Percentiles rank a stretch among this genome's conserved stretches.
Conservation (phyloP, 2,329 filamentous ascomycete genomes). For the Trichoderma guizhouense region DNA sequence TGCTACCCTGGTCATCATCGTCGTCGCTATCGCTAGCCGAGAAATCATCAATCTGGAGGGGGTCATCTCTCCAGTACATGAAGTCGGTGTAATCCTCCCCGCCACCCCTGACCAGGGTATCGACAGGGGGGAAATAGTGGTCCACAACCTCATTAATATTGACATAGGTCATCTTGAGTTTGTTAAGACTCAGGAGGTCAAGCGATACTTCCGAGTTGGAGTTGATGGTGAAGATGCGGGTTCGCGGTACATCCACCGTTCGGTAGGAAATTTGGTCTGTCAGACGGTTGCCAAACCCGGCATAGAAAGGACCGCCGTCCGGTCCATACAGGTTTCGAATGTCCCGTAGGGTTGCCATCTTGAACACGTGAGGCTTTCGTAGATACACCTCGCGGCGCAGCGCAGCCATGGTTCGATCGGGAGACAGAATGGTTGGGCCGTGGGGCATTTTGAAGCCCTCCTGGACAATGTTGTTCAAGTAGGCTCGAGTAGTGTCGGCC, state of each 20-base stretch:
- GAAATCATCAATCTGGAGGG: conserved; percentile 83
- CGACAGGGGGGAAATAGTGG: conserved; percentile 94
- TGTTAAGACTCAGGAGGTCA: conserved; percentile 85
- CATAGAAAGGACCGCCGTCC: conserved; percentile 83
- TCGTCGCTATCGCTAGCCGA: conserved; percentile 64
- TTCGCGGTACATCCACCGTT: conserved; percentile 90
- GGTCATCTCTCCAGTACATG: conserved; percentile 87
- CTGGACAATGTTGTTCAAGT: conserved; percentile 84
- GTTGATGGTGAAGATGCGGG: conserved; percentile 97
- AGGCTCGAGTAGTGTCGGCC: conserved; percentile 84
- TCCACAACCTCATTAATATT: conserved; percentile 97
- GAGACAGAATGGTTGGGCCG: conserved; percentile 91
- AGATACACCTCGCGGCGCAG: conserved; percentile 89
- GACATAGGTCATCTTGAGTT: conserved; percentile 94
- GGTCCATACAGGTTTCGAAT: conserved; percentile 83
- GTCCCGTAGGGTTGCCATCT: conserved; percentile 96
- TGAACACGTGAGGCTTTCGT: conserved; percentile 96
- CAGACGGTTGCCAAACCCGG: conserved; percentile 92
- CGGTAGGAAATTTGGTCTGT: conserved; percentile 96
- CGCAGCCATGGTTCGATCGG: conserved; percentile 91
- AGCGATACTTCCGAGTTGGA: conserved; percentile 93
- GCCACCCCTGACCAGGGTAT: conserved; percentile 79
- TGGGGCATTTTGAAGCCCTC: conserved; percentile 82
- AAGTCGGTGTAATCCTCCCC: conserved; percentile 97
- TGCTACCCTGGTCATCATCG: conserved; percentile 45